A percentile compares a stretch with the other conserved stretches of the same genome.
Evolutionary conservation across 2,329 filamentous ascomycete species (phyloP).

Genomic region (Rutstroemia sydowiana): DNA sequence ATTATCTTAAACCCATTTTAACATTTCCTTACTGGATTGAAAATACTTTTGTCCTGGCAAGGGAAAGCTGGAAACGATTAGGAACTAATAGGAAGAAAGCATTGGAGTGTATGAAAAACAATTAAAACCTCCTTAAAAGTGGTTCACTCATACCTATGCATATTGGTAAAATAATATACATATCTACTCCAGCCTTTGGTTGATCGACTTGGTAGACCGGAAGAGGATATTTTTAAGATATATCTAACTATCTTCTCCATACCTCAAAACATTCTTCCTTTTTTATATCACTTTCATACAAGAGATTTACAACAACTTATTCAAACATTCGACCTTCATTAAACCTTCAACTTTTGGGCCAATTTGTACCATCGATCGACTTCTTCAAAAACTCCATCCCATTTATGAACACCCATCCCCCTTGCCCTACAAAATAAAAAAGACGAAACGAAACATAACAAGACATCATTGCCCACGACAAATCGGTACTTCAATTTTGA

Average conservation of each 20-base stretch:
- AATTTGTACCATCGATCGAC: background rate
- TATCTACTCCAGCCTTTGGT: constrained; percentile 1
- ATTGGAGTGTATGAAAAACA: constrained; percentile 7
- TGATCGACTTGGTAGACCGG: too few relatives aligned
- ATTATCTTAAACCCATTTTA: background rate
- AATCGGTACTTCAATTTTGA: background rate
- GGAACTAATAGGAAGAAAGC: constrained; percentile 2
- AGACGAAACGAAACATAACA: constrained; percentile 1
- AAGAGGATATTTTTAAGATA: constrained; percentile 2
- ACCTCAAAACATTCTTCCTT: constrained; percentile 7
- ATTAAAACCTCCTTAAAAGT: constrained; percentile 6
- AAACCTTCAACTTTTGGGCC: background rate
- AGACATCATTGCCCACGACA: background rate
- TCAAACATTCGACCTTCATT: too few relatives aligned
- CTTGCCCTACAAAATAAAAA: background rate
- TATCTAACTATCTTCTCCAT: constrained; percentile 1
- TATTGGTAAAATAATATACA: constrained; percentile 4
- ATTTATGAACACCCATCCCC: background rate
- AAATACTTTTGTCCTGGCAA: constrained; percentile 9
- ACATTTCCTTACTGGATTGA: constrained; percentile 6
- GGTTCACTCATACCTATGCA: background rate
- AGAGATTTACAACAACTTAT: too few relatives aligned
- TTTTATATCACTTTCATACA: too few relatives aligned
- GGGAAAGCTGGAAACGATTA: background rate
- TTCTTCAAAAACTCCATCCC: too few relatives aligned